phyloP scores from a whole-genome alignment of 495 filamentous ascomycete genomes.

The Neurospora pannonica region DNA sequence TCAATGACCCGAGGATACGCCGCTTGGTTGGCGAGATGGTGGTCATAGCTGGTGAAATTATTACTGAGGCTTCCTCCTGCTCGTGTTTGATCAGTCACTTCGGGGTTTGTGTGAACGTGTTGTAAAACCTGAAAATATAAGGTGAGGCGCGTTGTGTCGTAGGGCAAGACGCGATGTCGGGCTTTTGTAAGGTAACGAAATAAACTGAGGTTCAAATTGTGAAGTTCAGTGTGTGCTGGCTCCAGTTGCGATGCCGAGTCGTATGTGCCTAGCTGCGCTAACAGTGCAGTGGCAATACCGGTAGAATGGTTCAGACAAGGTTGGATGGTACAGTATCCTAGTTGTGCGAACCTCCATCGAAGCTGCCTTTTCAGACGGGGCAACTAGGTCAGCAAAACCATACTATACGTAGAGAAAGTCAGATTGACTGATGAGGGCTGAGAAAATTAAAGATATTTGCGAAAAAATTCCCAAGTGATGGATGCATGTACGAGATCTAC shows the following conservation, averaged over 20 bases:
- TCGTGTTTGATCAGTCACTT: neutral
- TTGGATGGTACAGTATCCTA: neutral
- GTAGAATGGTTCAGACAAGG: no score
- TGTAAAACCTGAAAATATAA: neutral
- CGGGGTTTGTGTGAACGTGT: neutral
- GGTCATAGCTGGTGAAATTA: slow-evolving; percentile 18
- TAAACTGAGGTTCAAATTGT: neutral
- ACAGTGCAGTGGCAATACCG: neutral
- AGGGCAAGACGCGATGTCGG: neutral
- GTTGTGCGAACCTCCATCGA: neutral
- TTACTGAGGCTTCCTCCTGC: neutral
- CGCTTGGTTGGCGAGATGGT: slow-evolving; percentile 28
- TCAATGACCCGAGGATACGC: slow-evolving; percentile 35
- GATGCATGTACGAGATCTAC: neutral
- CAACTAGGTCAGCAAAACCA: neutral
- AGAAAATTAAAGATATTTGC: neutral
- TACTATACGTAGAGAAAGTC: neutral
- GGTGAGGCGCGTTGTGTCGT: neutral
- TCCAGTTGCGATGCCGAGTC: neutral
- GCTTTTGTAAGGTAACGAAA: neutral
- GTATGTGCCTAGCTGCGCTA: neutral
- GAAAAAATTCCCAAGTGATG: neutral
- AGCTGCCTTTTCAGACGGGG: neutral
- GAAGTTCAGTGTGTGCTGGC: neutral
- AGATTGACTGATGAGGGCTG: neutral